Percentiles rank a stretch among this genome's conserved stretches.
Conservation (phyloP, 495 filamentous ascomycete species). For the Penicillium longicatenatum region DNA sequence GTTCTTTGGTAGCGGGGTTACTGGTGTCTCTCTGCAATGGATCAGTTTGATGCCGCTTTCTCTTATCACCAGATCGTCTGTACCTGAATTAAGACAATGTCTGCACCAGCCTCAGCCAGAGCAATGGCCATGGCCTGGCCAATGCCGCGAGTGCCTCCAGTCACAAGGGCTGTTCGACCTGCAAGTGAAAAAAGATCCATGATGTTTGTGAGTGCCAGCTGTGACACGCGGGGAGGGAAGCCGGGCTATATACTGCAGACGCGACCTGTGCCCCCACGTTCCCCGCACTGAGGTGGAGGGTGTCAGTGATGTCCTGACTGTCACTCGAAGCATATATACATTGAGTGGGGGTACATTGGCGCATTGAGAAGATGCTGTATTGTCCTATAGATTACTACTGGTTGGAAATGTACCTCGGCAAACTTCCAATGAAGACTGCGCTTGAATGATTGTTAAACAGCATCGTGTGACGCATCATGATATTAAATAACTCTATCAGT, state of each 20-base stretch:
- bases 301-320: not conserved
- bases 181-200: conserved; percentile 26
- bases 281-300: not conserved
- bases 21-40: conserved; percentile 54
- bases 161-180: conserved; percentile 74
- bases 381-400: too few species aligned
- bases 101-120: conserved; percentile 82
- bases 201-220: not conserved
- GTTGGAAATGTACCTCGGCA: not conserved
- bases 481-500: not conserved
- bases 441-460: too few species aligned
- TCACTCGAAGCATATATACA: not conserved
- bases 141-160: conserved; percentile 80
- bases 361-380: not conserved
- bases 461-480: not conserved
- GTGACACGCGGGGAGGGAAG: conserved; percentile 3
- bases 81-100: conserved; percentile 69
- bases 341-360: not conserved
- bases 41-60: not conserved
- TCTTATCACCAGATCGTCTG: not conserved
- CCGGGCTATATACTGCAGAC: conserved; percentile 5
- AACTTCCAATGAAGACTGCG: not conserved
- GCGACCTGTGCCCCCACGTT: conserved; percentile 12
- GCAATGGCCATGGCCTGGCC: conserved; percentile 75
- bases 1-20: conserved; percentile 55